Evolutionary conservation across 1,284 basidiomycete genomes (phyloP), one percentile per base, ranked within the genome.

Genomic region (Fomes fomentarius): DNA sequence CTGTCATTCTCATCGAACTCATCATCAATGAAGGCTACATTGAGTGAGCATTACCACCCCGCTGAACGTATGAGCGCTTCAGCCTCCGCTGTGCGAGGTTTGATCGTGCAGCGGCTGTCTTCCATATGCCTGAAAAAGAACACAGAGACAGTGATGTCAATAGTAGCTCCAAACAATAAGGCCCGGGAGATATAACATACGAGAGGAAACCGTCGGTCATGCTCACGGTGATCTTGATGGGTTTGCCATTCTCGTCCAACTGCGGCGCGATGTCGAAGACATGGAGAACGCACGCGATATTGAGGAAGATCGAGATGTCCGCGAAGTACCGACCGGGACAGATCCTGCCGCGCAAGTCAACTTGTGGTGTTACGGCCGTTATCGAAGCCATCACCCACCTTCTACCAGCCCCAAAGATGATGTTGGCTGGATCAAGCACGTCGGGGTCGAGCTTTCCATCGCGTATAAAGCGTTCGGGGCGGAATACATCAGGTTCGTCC

Each of bases 261-360:
- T 65, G 63, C 11, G 70, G 73, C 15, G 62, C 52, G 43, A 76
- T 72, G 46, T 74, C 64, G 57, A 76, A 77, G 0, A 67, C 72
- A 73, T 75, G 76, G 0, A 75, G 63, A 7, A 79, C 66, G 1
- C 73, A 67, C 0, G 75, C 67, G 19, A 77, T 63, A 58, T 73
- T 74, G 52, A 78, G 75, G 50, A 74, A 75, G 11, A 77, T 28
- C 0, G 74, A 74, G 3, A 25, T 43, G 10, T 60, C 58, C 0
- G 57, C 54, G 41, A 64, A 60, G 42, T 62, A 48, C 12, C 58
- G 38, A 2, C 62, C 62, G 4, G 60, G 60, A 35, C 62, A 64
- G 21, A 63, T 58, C 21, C 62, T 63, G 28, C 7, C 15, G 14
- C 3, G 5, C 15, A 17, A 10, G 17, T 45, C 9, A 52, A 21